Evolutionary conservation across 352 stramenopile species (phyloP), one percentile per base, ranked within the genome.

Genomic region (Phytopythium cucurbitacearum): DNA sequence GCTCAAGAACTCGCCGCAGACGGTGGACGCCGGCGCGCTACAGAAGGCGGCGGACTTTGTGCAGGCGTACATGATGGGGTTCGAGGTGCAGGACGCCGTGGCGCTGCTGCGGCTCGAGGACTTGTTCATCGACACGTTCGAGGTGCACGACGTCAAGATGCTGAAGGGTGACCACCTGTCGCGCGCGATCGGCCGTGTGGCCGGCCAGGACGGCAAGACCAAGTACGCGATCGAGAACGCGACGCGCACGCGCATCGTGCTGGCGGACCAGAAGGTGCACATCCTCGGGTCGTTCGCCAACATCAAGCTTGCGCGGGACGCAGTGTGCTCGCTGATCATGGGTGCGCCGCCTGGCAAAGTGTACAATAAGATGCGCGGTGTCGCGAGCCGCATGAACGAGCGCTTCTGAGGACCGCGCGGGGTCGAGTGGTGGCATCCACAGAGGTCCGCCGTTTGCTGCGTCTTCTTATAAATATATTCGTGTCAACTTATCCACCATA

Each of bases 351-450:
- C 97, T 16, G 97, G 97, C 59, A 99, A 99, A 75, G 97, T 99
- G 55, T 99, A 99, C 82, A 99, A 99, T 77, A 98, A 99, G 75
- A 99, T 99, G 97, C 90, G 97, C 55, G 98, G 97, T 73, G 97
- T 99, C 40, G 95, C 96, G 40, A 98, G 96, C 68, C 82, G 97
- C 69, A 98, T 99, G 95, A 99, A 97, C 71, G 96, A 98, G 73
- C 80, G 92, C 47, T 98, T 97, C 71, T 97, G 93, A 87, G 57
- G 21, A 50, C 15, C 12, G 38, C 12, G 38, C 8, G 8, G 8
- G 38, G 40, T 12, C n/a, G 40, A 7, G 12, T 13, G 38, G 38
- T 13, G 8, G 38, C 8, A 41, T 9, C 8, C 38, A 13, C 8
- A 41, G n/a, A 44, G 59, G 49, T 21, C 41, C 44, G 54, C 44